Base-by-base conservation (phyloP, 164 flowering plant species). In the Umbilicus rupestris region DNA sequence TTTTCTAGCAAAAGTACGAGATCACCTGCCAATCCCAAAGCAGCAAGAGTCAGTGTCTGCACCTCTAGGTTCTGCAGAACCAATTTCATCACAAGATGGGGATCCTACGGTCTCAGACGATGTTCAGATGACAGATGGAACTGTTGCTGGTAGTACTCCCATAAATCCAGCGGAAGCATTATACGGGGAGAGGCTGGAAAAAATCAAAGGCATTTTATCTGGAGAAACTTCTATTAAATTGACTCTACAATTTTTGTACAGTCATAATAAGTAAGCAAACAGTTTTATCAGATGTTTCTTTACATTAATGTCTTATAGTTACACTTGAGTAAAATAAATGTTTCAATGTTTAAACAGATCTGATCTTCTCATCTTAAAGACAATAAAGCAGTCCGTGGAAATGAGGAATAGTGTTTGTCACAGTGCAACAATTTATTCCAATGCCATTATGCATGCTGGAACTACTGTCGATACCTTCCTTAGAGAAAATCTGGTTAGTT, bases 391-490 rank as follows among this genome's bases (percentile, higher is more conserved):
- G 75, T 88, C 97, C 44, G 90, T 91, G 66, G 97, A 91, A 78
- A 87, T 88, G 92, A 84, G 92, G 75, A 91, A 91, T 64, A 91
- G 97, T 76, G 97, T 91, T 46, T 91, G 97, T 69, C 97, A 91
- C 66, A 91, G 97, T 82, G 97, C 97, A 24, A 91, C 97, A 30
- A 89, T 91, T 33, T 86, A 86, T 84, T 88, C 96, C 33, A 91
- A 91, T 86, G 97, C 97, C n/a, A 83, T 91, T 72, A 91, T 91
- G 97, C 97, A 91, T 75, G 97, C 97, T 46, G 96, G 97, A 74
- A 91, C 97, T 5, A 91, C 97, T 17, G 97, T 91, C 39, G 97
- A 91, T 72, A 91, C 97, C 10, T 91, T 89, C 73, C 84, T 91
- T 5, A 80, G 97, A 76, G 97, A 91, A 73, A 89, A 91, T 72